A percentile compares a stretch with the other conserved stretches of the same genome.
phyloP scores from a whole-genome alignment of 1,139 yeast species.

The Taphrina deformans region DNA sequence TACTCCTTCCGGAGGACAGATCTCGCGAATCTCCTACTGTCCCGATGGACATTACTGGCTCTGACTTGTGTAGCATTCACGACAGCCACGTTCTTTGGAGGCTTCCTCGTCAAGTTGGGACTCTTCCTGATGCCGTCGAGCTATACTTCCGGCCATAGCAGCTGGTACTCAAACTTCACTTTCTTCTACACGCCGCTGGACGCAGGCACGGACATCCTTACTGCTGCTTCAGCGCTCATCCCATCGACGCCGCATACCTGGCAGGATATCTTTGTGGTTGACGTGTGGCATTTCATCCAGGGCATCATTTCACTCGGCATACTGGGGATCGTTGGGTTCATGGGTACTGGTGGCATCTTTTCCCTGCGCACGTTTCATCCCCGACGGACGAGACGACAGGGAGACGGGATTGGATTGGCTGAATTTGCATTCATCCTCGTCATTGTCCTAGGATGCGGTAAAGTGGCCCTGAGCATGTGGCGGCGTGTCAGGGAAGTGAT shows the following conservation, averaged over 20 bases:
- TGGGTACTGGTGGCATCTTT: conserved; percentile 29
- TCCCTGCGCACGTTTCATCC: conserved; percentile 28
- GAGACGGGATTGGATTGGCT: conserved; percentile 15
- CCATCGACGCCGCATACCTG: conserved; percentile 16
- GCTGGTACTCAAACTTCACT: conserved; percentile 21
- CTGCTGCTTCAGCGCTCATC: conserved; percentile 21
- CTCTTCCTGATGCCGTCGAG: conserved; percentile 16
- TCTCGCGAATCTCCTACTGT: conserved; percentile 17
- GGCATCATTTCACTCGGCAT: conserved; percentile 28
- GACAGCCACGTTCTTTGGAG: conserved; percentile 24
- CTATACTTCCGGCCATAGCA: not conserved
- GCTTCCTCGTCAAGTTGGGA: conserved; percentile 29
- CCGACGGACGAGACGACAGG: conserved; percentile 4
- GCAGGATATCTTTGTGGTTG: conserved; percentile 21
- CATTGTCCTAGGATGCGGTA: conserved; percentile 23
- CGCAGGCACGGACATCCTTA: conserved; percentile 24
- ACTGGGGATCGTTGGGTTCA: conserved; percentile 21
- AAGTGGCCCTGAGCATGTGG: conserved; percentile 15
- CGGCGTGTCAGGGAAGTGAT: conserved; percentile 4
- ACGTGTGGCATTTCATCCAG: conserved; percentile 25
- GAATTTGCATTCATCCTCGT: conserved; percentile 20
- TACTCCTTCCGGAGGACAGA: conserved; percentile 34
- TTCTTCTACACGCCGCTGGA: conserved; percentile 32
- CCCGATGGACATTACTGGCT: conserved; percentile 8
- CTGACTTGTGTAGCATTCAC: conserved; percentile 15